These are phyloP conservation scores for Silene latifolia DNA, from an alignment of 148 eudicot genomes.

Conservation along the genomic window DNA sequence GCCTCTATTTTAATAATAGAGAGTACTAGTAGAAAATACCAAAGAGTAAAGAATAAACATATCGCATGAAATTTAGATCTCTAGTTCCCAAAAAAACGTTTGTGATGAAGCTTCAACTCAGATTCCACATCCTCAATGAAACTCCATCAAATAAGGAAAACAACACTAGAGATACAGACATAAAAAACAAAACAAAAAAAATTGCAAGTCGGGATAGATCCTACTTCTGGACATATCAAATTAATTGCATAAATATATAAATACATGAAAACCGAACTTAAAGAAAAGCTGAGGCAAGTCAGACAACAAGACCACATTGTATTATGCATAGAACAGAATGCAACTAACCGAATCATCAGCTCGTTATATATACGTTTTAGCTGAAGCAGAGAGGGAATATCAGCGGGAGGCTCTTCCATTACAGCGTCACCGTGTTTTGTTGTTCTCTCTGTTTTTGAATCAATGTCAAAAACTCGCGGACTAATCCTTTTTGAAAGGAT, in stretches of 20 bases:
- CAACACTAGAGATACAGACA: background rate
- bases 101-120: background rate
- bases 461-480: constrained; percentile 85
- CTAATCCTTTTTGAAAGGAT: constrained; percentile 87
- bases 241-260: background rate
- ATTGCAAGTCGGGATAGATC: background rate
- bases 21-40: background rate
- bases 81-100: background rate
- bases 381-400: constrained; percentile 67
- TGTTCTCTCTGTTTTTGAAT: constrained; percentile 76
- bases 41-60: background rate
- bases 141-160: background rate
- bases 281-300: background rate
- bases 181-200: background rate
- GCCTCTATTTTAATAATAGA: background rate
- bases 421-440: constrained; percentile 76
- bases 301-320: background rate
- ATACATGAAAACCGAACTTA: background rate
- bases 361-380: constrained; percentile 73
- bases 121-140: background rate
- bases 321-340: background rate
- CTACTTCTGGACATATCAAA: background rate
- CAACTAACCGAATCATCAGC: constrained; percentile 66
- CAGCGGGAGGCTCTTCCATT: constrained; percentile 80
- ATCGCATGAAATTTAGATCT: background rate